Percentiles rank a stretch among this genome's conserved stretches.
Evolutionary conservation across 768 basidiomycete species (phyloP).

Genomic region (Lactifluus echinatus): DNA sequence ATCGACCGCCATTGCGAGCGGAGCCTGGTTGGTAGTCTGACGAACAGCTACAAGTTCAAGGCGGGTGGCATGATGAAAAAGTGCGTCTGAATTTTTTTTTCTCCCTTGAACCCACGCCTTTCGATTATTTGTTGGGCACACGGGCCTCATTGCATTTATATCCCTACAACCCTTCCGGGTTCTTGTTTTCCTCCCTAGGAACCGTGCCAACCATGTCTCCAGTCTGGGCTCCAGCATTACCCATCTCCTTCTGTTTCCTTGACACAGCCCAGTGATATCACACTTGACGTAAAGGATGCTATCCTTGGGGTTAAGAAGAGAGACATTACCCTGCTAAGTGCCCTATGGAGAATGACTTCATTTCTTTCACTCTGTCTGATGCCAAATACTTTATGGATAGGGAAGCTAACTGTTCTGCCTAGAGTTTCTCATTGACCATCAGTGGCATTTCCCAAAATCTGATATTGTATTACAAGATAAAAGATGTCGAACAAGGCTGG

Average conservation of each 20-base stretch:
- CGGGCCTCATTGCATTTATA: background rate
- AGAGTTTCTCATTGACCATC: slow-evolving; percentile 91
- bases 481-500: slow-evolving; percentile 83
- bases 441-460: slow-evolving; percentile 82
- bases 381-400: background rate
- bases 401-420: slow-evolving; percentile 13
- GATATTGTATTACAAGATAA: slow-evolving; percentile 89
- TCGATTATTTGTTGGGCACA: background rate
- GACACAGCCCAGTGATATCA: slow-evolving; percentile 2
- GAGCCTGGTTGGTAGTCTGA: slow-evolving; percentile 80
- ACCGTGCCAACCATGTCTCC: background rate
- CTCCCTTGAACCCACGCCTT: background rate
- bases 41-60: slow-evolving; percentile 92
- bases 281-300: slow-evolving; percentile 8
- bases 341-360: background rate
- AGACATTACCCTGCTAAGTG: background rate
- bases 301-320: background rate
- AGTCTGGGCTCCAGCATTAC: background rate
- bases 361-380: background rate
- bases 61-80: slow-evolving; percentile 94
- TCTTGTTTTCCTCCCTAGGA: background rate
- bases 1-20: slow-evolving; percentile 73
- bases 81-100: slow-evolving; percentile 36
- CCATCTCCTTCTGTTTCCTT: slow-evolving; percentile 1
- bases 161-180: background rate